Percentiles rank a stretch among this genome's conserved stretches.
Evolutionary conservation across 2,329 filamentous ascomycete genomes (phyloP).

Genomic region (Paecilomyces variotii): DNA sequence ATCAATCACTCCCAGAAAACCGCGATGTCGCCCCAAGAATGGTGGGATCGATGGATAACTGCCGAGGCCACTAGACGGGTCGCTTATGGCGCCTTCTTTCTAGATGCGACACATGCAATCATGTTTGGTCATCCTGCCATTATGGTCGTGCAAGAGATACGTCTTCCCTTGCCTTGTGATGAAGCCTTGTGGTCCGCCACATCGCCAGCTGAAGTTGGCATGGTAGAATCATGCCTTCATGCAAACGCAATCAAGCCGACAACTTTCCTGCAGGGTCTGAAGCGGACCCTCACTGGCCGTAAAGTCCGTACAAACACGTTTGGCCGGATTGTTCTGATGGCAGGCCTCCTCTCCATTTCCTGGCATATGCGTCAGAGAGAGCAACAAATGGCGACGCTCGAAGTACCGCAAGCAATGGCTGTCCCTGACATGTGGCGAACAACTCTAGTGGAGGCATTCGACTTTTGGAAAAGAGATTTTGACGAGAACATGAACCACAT

Average conservation of each 20-base stretch:
- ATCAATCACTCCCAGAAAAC: constrained; percentile 65
- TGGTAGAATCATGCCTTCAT: constrained; percentile 71
- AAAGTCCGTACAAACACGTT: constrained; percentile 87
- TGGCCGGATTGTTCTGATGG: constrained; percentile 87
- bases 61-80: constrained; percentile 83
- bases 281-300: constrained; percentile 77
- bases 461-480: constrained; percentile 88
- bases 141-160: constrained; percentile 95
- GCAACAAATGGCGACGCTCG: constrained; percentile 80
- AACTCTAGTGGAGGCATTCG: constrained; percentile 77
- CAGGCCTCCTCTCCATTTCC: constrained; percentile 82
- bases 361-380: constrained; percentile 98
- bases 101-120: constrained; percentile 91
- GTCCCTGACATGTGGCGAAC: constrained; percentile 86
- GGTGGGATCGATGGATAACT: constrained; percentile 94
- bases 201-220: constrained; percentile 75
- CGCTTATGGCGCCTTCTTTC: constrained; percentile 87
- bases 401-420: constrained; percentile 69
- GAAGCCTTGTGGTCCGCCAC: constrained; percentile 88
- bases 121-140: constrained; percentile 97
- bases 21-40: constrained; percentile 67
- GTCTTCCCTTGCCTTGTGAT: constrained; percentile 82
- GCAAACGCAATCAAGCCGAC: constrained; percentile 76
- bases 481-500: constrained; percentile 65
- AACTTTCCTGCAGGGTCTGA: constrained; percentile 84